Evolutionary conservation across 1,284 basidiomycete species (phyloP), one percentile per base, ranked within the genome.

Genomic region (Tylopilus orsonianus): DNA sequence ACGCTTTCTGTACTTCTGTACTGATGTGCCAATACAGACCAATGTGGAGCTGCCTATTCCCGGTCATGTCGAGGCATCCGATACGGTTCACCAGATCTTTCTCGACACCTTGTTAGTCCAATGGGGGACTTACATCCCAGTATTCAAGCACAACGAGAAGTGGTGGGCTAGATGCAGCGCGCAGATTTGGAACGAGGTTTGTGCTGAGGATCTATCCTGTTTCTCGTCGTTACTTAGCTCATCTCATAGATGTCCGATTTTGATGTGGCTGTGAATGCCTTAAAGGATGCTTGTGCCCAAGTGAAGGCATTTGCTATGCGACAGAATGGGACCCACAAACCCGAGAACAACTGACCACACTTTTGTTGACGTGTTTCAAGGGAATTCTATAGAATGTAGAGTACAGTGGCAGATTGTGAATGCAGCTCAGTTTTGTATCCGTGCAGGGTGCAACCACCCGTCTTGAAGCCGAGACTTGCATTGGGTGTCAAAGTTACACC

Each of bases 81-180:
- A 32, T 0, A 67, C 71, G 34, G 59, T 79, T 33, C 42, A 65
- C 32, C 47, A 43, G 9, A 49, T 69, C 22, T 65, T 83, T 44
- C 52, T 63, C 33, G 44, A 66, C 14, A 66, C 69, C 45, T 56
- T 79, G 20, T 47, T 80, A 2, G 39, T 65, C 2, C 67, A 75
- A 24, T 71, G 72, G 69, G 69, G 73, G 35, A 56, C 63, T 5
- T 73, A 53, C 48, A 68, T 65, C 0, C 48, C 57, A 0, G 45
- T 53, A 35, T 83, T 69, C 52, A 72, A 71, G 44, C 87, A 90
- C 59, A 79, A 79, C 44, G 78, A 75, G 0, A 73, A 69, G 23
- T 89, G 85, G 85, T 90, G 86, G 84, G 74, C 75, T 4, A 73
- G 89, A 34, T 81, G 80, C 60, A 85, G 83, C 50, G 79, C 75